A percentile compares a stretch with the other conserved stretches of the same genome.
phyloP scores from a whole-genome alignment of 306 rosid genomes.

The Purshia tridentata region DNA sequence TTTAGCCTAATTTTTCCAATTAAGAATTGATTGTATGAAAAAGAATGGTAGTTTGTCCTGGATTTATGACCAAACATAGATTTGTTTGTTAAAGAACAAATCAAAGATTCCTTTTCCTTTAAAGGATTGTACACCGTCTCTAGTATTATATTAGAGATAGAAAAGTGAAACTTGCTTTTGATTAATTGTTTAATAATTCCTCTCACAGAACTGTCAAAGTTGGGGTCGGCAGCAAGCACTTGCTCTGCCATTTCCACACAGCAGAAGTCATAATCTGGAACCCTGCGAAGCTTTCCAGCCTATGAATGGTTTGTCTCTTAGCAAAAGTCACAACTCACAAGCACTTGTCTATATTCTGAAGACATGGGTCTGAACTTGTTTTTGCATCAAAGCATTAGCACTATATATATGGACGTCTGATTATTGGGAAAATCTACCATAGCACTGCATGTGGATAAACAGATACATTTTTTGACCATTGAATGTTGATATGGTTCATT shows the following conservation, averaged over 20 bases:
- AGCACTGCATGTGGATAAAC: too few species aligned
- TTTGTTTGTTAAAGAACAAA: constrained; percentile 14
- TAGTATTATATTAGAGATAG: neutral
- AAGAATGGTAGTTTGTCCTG: constrained; percentile 12
- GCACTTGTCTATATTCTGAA: neutral
- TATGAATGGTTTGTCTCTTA: constrained; percentile 14
- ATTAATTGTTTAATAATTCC: neutral
- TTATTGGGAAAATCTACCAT: too few species aligned
- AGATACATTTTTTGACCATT: too few species aligned
- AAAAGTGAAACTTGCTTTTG: constrained; percentile 8
- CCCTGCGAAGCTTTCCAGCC: constrained; percentile 33
- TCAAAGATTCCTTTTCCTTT: constrained; percentile 12
- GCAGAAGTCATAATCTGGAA: constrained; percentile 3
- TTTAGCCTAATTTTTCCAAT: constrained; percentile 16
- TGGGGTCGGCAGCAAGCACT: constrained; percentile 18
- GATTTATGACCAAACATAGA: constrained; percentile 11
- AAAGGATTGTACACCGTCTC: constrained; percentile 1
- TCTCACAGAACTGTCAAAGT: constrained; percentile 14
- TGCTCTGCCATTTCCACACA: constrained; percentile 1
- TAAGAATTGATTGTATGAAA: constrained; percentile 20
- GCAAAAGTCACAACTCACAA: neutral
- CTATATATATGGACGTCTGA: neutral
- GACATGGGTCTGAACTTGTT: neutral
- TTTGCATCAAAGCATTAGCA: neutral
- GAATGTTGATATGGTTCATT: too few species aligned